Evolutionary conservation across 495 filamentous ascomycete species (phyloP), one percentile per base, ranked within the genome.

Genomic region (Talaromyces wortmannii): DNA sequence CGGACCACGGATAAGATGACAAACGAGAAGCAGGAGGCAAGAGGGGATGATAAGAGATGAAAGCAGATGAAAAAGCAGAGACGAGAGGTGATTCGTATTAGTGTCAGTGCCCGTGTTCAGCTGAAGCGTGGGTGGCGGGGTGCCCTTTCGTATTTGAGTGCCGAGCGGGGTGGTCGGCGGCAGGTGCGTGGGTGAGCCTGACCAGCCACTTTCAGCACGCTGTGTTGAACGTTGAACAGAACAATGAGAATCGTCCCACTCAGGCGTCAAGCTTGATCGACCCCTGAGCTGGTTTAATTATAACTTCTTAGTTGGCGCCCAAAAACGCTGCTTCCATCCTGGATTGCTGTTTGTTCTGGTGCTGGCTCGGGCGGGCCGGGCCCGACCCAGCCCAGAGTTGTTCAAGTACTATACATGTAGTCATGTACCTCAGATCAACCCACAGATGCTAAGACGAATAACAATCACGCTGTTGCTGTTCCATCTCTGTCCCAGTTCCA

Each of bases 331-430:
- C 23, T 23, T 23, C 23, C 23, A 23, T 23, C 23, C 8, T 17
- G 36, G 32, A 17, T 36, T 42, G 18, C n/a, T 44, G 15, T 43
- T 30, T 31, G 44, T 11, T 13, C 16, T 23, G 13, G 10, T 46
- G n/a, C 44, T 46, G 52, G 52, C 52, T 53, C 52, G 52, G 52
- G 52, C 52, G 40, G 52, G 52, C 18, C 52, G 36, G 52, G 44
- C 18, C 52, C 52, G 52, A 53, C n/a, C 75, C 74, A 7, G 58
- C 59, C 8, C 73, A 30, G 57, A 13, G 13, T 13, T 10, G 8
- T 40, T 40, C 36, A 8, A 40, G 36, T 13, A 8, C 8, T 13
- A 8, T 13, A 10, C 8, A 40, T 40, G 33, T 6, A 12, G 33
- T 36, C 33, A 6, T 12, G 13, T 40, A 40, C 36, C 13, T 40